Percentiles rank a stretch among this genome's conserved stretches.
phyloP scores from a whole-genome alignment of 2,329 filamentous ascomycete genomes.

The Fusarium mundagurra region DNA sequence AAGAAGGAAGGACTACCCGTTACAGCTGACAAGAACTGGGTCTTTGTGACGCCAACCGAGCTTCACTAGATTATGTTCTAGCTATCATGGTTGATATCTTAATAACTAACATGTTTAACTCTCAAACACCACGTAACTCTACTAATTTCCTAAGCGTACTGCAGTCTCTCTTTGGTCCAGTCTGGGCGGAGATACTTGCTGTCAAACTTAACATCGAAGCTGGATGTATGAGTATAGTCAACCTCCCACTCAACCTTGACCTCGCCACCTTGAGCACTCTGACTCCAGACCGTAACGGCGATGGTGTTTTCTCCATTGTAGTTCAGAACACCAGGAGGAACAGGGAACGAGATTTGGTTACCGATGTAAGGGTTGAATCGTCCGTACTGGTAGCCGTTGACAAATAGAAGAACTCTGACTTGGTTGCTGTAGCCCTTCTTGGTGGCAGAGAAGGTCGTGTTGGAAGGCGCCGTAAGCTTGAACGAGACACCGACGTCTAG shows the following conservation, averaged over 20 bases:
- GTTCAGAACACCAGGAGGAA: constrained; percentile 67
- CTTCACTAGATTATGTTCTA: constrained; percentile 37
- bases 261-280: constrained; percentile 61
- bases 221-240: constrained; percentile 64
- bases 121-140: not conserved
- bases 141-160: constrained; percentile 44
- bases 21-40: constrained; percentile 58
- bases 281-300: constrained; percentile 67
- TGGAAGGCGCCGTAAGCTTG: constrained; percentile 56
- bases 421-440: constrained; percentile 48
- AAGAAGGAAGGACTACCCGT: constrained; percentile 48
- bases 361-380: constrained; percentile 69
- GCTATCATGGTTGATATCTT: not conserved
- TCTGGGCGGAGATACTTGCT: constrained; percentile 59
- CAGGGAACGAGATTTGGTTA: constrained; percentile 68
- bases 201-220: constrained; percentile 62
- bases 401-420: constrained; percentile 64
- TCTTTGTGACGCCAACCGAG: constrained; percentile 52
- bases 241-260: constrained; percentile 61
- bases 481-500: constrained; percentile 68
- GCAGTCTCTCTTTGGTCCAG: constrained; percentile 55
- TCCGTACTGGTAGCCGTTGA: constrained; percentile 74
- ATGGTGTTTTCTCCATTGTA: constrained; percentile 68
- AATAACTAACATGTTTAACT: not conserved
- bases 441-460: constrained; percentile 50